Percentiles rank a stretch among this genome's conserved stretches.
phyloP scores from a whole-genome alignment of 1,139 yeast genomes.

The Debaryomycetaceae sp. region DNA sequence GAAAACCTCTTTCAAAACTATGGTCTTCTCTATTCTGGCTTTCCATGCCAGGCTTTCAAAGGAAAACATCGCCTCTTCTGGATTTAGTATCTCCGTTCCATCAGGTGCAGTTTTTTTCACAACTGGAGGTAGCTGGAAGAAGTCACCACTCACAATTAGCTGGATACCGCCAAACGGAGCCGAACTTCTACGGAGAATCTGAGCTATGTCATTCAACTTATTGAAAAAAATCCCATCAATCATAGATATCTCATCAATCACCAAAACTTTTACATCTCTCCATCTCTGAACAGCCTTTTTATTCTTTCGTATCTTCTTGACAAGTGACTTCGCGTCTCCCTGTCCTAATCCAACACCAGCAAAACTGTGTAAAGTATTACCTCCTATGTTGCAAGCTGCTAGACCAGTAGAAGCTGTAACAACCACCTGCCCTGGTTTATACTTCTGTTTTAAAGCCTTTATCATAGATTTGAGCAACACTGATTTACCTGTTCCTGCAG shows the following conservation, averaged over 20 bases:
- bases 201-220: conserved; percentile 65
- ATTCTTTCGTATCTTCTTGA: conserved; percentile 55
- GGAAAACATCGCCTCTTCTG: conserved; percentile 49
- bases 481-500: conserved; percentile 96
- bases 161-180: conserved; percentile 90
- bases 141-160: conserved; percentile 81
- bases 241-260: conserved; percentile 90
- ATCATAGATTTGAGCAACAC: conserved; percentile 71
- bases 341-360: conserved; percentile 82
- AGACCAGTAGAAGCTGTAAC: conserved; percentile 92
- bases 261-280: conserved; percentile 58
- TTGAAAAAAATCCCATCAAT: conserved; percentile 73
- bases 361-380: conserved; percentile 79
- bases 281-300: conserved; percentile 58
- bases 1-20: conserved; percentile 76
- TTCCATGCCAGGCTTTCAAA: conserved; percentile 81
- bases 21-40: conserved; percentile 58
- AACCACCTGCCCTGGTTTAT: conserved; percentile 57
- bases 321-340: conserved; percentile 32
- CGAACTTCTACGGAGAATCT: conserved; percentile 44
- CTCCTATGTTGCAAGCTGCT: conserved; percentile 91
- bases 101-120: conserved; percentile 22
- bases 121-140: conserved; percentile 89
- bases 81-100: conserved; percentile 17
- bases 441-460: conserved; percentile 46